phyloP scores from a whole-genome alignment of 2,329 filamentous ascomycete genomes.

The Sphaerulina populicola region DNA sequence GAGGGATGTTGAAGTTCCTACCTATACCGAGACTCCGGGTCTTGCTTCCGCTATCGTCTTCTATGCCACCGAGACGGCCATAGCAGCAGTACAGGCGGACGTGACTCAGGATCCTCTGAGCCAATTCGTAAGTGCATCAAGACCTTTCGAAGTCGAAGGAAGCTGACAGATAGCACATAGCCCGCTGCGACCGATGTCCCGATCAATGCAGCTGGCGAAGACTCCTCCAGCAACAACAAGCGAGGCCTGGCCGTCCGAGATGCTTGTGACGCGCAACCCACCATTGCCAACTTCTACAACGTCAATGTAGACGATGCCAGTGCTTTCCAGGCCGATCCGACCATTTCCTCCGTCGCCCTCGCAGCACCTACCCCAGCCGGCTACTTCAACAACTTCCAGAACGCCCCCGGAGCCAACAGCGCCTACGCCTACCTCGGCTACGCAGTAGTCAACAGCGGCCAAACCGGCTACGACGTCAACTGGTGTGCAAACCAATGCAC shows the following conservation, averaged over 20 bases:
- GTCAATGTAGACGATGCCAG: neutral
- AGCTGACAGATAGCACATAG: too few relatives aligned
- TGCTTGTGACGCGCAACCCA: neutral
- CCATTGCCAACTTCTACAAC: neutral
- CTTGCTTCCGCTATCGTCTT: too few relatives aligned
- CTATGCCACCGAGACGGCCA: too few relatives aligned
- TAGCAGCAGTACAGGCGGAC: too few relatives aligned
- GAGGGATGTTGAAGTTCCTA: too few relatives aligned
- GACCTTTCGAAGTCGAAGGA: too few relatives aligned
- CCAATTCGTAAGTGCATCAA: too few relatives aligned
- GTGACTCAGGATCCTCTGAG: too few relatives aligned
- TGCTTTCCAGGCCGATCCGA: neutral
- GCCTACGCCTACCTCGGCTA: neutral
- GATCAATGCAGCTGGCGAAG: too few relatives aligned
- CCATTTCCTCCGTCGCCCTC: neutral
- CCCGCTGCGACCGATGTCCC: too few relatives aligned
- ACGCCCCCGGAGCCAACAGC: neutral
- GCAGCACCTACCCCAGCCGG: neutral
- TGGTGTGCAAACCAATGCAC: neutral
- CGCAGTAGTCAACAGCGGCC: neutral
- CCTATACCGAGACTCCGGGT: too few relatives aligned
- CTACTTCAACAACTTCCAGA: neutral
- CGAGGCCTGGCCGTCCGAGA: neutral
- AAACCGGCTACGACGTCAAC: neutral
- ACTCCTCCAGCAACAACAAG: too few relatives aligned